These are phyloP conservation scores for Sordariomycetes sp. DNA, from an alignment of 2,329 filamentous ascomycete species.

Conservation along the genomic window DNA sequence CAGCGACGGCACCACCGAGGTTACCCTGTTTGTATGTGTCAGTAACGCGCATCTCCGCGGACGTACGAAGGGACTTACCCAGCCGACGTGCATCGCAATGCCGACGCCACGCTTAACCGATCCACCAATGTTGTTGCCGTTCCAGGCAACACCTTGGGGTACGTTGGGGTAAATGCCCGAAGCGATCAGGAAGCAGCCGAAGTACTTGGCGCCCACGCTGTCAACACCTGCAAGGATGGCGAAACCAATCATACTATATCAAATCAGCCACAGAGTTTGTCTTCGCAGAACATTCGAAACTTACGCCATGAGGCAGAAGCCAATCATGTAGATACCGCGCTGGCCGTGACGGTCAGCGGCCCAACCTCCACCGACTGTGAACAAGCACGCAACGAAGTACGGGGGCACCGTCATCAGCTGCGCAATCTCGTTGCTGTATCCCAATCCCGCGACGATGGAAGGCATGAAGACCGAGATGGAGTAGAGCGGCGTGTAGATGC, in stretches of 20 bases:
- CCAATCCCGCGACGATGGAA: slow-evolving; percentile 24
- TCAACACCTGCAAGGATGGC: slow-evolving; percentile 19
- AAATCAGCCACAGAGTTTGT: neutral
- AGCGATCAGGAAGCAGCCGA: slow-evolving; percentile 33
- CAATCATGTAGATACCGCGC: slow-evolving; percentile 27
- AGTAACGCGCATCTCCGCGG: neutral
- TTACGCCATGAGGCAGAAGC: slow-evolving; percentile 24
- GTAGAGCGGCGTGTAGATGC: slow-evolving; percentile 34
- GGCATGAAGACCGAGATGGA: slow-evolving; percentile 27
- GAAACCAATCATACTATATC: slow-evolving; percentile 20
- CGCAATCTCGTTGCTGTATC: slow-evolving; percentile 24
- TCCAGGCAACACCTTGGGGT: slow-evolving; percentile 47
- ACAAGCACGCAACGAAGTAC: slow-evolving; percentile 25
- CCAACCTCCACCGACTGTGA: slow-evolving; percentile 28
- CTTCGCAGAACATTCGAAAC: slow-evolving; percentile 6
- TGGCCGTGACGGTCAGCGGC: slow-evolving; percentile 28
- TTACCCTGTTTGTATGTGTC: slow-evolving; percentile 19
- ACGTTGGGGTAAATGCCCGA: slow-evolving; percentile 41
- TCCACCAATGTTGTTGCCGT: slow-evolving; percentile 49
- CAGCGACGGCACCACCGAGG: slow-evolving; percentile 22
- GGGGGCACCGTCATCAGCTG: slow-evolving; percentile 29
- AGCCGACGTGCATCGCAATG: slow-evolving; percentile 46
- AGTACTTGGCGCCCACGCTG: slow-evolving; percentile 33
- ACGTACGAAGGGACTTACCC: slow-evolving; percentile 13
- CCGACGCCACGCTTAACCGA: slow-evolving; percentile 45